Evolutionary conservation across 768 basidiomycete genomes (phyloP), one percentile per base, ranked within the genome.

Genomic region (Mycena indigotica): DNA sequence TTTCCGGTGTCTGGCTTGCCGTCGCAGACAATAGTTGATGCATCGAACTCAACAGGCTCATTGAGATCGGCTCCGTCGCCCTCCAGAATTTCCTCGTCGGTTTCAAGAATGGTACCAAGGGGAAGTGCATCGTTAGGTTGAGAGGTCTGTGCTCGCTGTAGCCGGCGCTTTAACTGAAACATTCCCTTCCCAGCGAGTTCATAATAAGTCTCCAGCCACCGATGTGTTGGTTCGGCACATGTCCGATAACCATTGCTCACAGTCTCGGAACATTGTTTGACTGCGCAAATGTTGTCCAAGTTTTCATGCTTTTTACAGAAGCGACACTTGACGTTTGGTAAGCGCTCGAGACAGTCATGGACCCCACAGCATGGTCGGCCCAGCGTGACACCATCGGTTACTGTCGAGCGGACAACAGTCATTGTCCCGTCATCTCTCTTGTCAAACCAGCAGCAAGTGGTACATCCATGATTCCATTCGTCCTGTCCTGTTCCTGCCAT

Each of bases 361-460:
- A 69, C 61, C 3, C 55, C 63, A 56, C 72, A 73, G 57, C 72
- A 72, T 0, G 69, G 69, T 53, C 65, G 69, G 2, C 70, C 67
- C 32, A 72, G 61, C 0, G 64, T 64, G 13, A 63, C 52, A 2
- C 72, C 73, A 64, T 73, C 71, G 15, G 52, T 59, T 3, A 69
- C 61, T n/a, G n/a, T n/a, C n/a, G n/a, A n/a, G n/a, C n/a, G n/a
- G n/a, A n/a, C n/a, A n/a, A n/a, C n/a, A n/a, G n/a, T n/a, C n/a
- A n/a, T n/a, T n/a, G n/a, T n/a, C n/a, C n/a, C n/a, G n/a, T n/a
- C n/a, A n/a, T n/a, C n/a, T n/a, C n/a, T n/a, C n/a, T n/a, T n/a
- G n/a, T n/a, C n/a, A n/a, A n/a, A n/a, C n/a, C n/a, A n/a, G n/a
- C n/a, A n/a, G n/a, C n/a, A n/a, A n/a, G n/a, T n/a, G n/a, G n/a